Evolutionary conservation across 495 filamentous ascomycete genomes (phyloP), one percentile per base, ranked within the genome.

Genomic region (Neurospora tetraspora): DNA sequence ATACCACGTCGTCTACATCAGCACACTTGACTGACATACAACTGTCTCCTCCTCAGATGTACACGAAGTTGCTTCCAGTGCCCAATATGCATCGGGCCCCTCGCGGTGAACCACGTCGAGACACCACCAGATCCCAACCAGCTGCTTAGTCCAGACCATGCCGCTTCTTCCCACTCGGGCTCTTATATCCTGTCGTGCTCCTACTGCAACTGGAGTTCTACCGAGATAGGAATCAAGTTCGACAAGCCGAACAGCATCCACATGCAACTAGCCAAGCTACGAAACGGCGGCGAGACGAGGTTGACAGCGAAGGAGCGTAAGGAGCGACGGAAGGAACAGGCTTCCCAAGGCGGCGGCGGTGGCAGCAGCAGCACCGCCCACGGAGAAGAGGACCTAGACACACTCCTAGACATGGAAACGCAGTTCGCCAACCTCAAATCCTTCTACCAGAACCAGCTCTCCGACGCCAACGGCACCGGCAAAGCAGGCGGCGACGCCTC

Each of bases 31-130:
- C 53, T 65, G 34, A 65, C 6, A 4, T 10, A 18, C 1, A 45
- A 53, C 4, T 5, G 59, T 11, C 10, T 11, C 10, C 16, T n/a
- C 37, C n/a, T 27, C 74, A 98, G 96, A 79, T 99, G 96, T 78
- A 93, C 93, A 20, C 88, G 96, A 73, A 97, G 93, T 77, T 99
- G 96, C 81, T 98, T 94, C 85, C 92, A 94, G 78, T 99, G 96
- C 76, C 96, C 96, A 2, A 82, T 91, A 72, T 99, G 96, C 80
- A 90, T 91, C n/a, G 88, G 93, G 2, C 91, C 92, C 27, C 85
- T 97, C 11, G 84, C 89, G 27, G 90, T 96, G 53, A 91, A 86
- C 71, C 87, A 88, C 27, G 80, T 93, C 73, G 90, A 91, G 73
- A 76, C 81, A n/a, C 78, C 81, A 5, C 80, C 84, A 39, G 85